phyloP scores from a whole-genome alignment of 352 stramenopile genomes.

The Phytophthora aleatoria region DNA sequence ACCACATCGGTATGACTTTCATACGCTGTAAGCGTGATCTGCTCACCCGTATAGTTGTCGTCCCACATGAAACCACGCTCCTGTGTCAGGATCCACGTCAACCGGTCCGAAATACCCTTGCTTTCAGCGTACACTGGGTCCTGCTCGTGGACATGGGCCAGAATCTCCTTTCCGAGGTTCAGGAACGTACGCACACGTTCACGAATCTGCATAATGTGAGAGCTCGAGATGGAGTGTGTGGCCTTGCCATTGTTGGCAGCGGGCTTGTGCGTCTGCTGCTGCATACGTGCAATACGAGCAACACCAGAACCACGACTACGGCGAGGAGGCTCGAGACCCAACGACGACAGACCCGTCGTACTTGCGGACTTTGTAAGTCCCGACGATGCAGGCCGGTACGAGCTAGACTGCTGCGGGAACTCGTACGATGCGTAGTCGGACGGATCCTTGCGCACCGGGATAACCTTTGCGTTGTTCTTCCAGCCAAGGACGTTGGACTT shows the following conservation, averaged over 20 bases:
- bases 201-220: slow-evolving; percentile 91
- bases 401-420: slow-evolving; percentile 64
- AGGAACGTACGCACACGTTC: slow-evolving; percentile 95
- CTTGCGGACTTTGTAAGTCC: slow-evolving; percentile 88
- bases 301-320: slow-evolving; percentile 83
- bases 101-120: slow-evolving; percentile 92
- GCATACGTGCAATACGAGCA: slow-evolving; percentile 80
- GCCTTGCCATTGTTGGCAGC: slow-evolving; percentile 54
- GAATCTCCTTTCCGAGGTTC: slow-evolving; percentile 91
- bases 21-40: slow-evolving; percentile 90
- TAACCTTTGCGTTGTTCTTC: slow-evolving; percentile 85
- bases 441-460: slow-evolving; percentile 82
- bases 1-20: slow-evolving; percentile 83
- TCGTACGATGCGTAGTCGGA: slow-evolving; percentile 87
- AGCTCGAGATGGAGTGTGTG: slow-evolving; percentile 75
- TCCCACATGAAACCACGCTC: slow-evolving; percentile 99
- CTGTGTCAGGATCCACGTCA: slow-evolving; percentile 96
- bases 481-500: slow-evolving; percentile 65
- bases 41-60: slow-evolving; percentile 96
- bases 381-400: slow-evolving; percentile 42
- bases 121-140: slow-evolving; percentile 86
- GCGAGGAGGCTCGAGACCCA: slow-evolving; percentile 75
- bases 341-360: slow-evolving; percentile 82
- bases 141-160: slow-evolving; percentile 76
- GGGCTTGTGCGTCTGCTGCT: slow-evolving; percentile 74